Conservation (phyloP, 495 filamentous ascomycete genomes). For the Penicillium cataractarum region DNA sequence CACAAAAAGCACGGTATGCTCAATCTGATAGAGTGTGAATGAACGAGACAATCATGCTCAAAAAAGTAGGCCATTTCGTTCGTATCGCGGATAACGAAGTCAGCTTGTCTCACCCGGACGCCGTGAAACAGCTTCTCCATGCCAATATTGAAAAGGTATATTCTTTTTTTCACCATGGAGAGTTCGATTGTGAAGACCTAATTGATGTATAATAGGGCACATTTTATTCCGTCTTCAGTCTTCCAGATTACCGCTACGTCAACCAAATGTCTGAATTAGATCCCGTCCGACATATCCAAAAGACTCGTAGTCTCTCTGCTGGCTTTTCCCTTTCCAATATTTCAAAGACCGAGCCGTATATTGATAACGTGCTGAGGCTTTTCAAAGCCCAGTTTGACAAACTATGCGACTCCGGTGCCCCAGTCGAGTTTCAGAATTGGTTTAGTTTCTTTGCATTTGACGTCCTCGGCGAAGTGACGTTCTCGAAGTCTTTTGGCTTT, state of each 20-base stretch:
- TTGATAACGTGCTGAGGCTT: constrained; percentile 39
- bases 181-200: background rate
- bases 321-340: constrained; percentile 47
- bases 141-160: constrained; percentile 32
- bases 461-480: constrained; percentile 46
- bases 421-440: constrained; percentile 48
- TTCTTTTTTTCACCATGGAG: background rate
- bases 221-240: constrained; percentile 23
- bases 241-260: constrained; percentile 45
- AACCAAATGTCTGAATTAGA: constrained; percentile 50
- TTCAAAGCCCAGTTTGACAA: constrained; percentile 37
- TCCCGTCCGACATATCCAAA: constrained; percentile 36
- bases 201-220: background rate
- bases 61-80: constrained; percentile 43
- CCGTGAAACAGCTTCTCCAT: constrained; percentile 37
- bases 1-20: constrained; percentile 46
- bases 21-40: background rate
- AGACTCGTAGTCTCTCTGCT: constrained; percentile 37
- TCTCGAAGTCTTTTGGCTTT: constrained; percentile 49
- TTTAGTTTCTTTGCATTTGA: constrained; percentile 53
- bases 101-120: constrained; percentile 50
- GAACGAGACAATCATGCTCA: background rate
- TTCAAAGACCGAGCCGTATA: constrained; percentile 40
- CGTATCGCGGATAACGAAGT: constrained; percentile 55
- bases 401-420: constrained; percentile 20